Conservation (phyloP, 2,329 filamentous ascomycete genomes). For the Emergomyces pasteurianus region DNA sequence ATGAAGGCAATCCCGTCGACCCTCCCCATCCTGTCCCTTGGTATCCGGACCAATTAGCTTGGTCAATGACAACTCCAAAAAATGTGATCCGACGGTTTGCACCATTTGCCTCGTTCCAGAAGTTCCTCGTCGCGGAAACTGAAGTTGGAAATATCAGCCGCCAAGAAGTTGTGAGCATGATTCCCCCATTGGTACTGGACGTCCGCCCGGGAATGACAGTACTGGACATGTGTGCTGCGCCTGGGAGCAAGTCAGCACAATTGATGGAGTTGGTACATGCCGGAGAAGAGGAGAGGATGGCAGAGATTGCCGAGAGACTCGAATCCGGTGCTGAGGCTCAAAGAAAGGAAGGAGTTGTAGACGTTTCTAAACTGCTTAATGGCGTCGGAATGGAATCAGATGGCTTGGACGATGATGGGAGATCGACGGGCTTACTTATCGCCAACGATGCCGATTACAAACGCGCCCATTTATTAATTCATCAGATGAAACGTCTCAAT, state of each 20-base stretch:
- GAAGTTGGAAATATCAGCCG: constrained; percentile 94
- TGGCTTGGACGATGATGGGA: constrained; percentile 60
- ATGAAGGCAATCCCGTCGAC: constrained; percentile 71
- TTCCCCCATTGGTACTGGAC: constrained; percentile 87
- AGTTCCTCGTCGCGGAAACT: constrained; percentile 94
- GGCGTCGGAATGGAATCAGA: constrained; percentile 40
- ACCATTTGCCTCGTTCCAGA: constrained; percentile 91
- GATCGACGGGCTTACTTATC: constrained; percentile 81
- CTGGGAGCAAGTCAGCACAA: constrained; percentile 93
- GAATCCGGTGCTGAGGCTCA: constrained; percentile 40
- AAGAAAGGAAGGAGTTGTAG: constrained; percentile 13
- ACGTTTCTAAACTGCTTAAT: constrained; percentile 15
- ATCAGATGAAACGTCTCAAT: constrained; percentile 93
- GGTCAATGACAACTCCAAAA: constrained; percentile 97
- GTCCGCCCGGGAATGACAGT: constrained; percentile 84
- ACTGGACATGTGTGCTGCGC: constrained; percentile 89
- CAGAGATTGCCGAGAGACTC: constrained; percentile 54
- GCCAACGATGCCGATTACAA: constrained; percentile 97
- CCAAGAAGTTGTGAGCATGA: constrained; percentile 98
- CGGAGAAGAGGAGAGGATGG: constrained; percentile 79
- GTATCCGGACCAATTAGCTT: constrained; percentile 92
- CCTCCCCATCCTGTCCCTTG: constrained; percentile 72
- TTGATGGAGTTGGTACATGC: constrained; percentile 86
- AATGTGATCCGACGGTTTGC: constrained; percentile 87
- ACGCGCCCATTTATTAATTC: constrained; percentile 90